These are phyloP conservation scores for Aspergillus diversus DNA, from an alignment of 495 filamentous ascomycete genomes.

Conservation along the genomic window DNA sequence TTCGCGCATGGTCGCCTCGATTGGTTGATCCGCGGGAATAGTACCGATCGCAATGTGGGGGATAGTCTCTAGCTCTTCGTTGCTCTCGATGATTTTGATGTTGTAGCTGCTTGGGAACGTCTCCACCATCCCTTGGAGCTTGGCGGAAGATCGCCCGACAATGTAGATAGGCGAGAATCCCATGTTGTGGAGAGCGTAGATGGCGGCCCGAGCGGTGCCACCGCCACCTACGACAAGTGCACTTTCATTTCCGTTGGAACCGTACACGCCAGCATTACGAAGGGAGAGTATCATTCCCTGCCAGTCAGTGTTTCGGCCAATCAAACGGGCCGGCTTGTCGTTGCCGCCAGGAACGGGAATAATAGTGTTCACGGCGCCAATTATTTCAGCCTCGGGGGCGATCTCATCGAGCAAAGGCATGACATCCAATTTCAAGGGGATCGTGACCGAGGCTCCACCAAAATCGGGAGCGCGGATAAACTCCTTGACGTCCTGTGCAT, in stretches of 20 bases:
- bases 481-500: slow-evolving; percentile 62
- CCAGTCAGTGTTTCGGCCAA: slow-evolving; percentile 97
- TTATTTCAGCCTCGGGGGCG: slow-evolving; percentile 73
- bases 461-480: slow-evolving; percentile 75
- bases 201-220: slow-evolving; percentile 88
- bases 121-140: slow-evolving; percentile 65
- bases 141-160: slow-evolving; percentile 72
- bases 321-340: slow-evolving; percentile 54
- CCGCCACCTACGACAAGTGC: slow-evolving; percentile 81
- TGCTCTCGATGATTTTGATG: slow-evolving; percentile 63
- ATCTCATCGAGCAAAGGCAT: slow-evolving; percentile 81
- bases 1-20: slow-evolving; percentile 72
- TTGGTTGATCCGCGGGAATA: slow-evolving; percentile 85
- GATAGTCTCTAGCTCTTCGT: slow-evolving; percentile 50
- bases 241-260: slow-evolving; percentile 39
- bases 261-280: slow-evolving; percentile 66
- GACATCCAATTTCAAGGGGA: slow-evolving; percentile 90
- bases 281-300: slow-evolving; percentile 85
- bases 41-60: slow-evolving; percentile 84
- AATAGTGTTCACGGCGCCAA: slow-evolving; percentile 96
- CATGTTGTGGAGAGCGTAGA: slow-evolving; percentile 85
- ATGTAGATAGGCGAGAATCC: slow-evolving; percentile 85
- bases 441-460: slow-evolving; percentile 93
- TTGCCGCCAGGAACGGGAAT: slow-evolving; percentile 52
- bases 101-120: slow-evolving; percentile 78